These are phyloP conservation scores for Mycena galopus DNA, from an alignment of 768 basidiomycete genomes.

Conservation along the genomic window DNA sequence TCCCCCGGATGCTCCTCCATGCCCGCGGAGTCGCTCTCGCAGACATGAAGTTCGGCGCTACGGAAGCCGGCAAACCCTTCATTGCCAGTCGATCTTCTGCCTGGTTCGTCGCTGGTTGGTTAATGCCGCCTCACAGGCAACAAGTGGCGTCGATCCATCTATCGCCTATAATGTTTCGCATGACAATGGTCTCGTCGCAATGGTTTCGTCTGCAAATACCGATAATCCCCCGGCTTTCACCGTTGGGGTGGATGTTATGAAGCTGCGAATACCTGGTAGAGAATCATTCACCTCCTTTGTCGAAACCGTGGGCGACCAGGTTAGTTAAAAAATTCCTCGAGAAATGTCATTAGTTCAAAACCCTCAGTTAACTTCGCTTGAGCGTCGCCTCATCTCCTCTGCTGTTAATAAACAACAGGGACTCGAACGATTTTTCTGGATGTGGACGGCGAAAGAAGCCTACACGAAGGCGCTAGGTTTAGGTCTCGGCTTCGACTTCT, in stretches of 20 bases:
- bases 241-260: constrained; percentile 89
- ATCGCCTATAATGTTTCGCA: constrained; percentile 88
- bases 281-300: constrained; percentile 73
- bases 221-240: constrained; percentile 66
- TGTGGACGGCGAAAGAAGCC: constrained; percentile 94
- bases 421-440: constrained; percentile 78
- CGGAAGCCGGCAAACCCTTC: constrained; percentile 82
- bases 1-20: constrained; percentile 73
- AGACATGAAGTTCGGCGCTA: constrained; percentile 66
- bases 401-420: constrained; percentile 62
- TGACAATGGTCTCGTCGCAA: constrained; percentile 78
- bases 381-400: constrained; percentile 54
- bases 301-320: constrained; percentile 75
- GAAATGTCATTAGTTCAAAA: constrained; percentile 12
- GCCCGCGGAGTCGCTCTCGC: constrained; percentile 65
- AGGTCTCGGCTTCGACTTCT: constrained; percentile 87
- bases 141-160: constrained; percentile 60
- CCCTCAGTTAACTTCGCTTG: constrained; percentile 58
- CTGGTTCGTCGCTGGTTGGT: constrained; percentile 7
- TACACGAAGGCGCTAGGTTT: constrained; percentile 90
- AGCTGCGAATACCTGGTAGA: constrained; percentile 71
- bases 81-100: constrained; percentile 59
- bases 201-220: constrained; percentile 67
- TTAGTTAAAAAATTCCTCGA: too few species aligned
- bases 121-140: constrained; percentile 51